Percentiles rank a stretch among this genome's conserved stretches.
phyloP scores from a whole-genome alignment of 495 filamentous ascomycete species.

The Bathelium albidoporum region DNA sequence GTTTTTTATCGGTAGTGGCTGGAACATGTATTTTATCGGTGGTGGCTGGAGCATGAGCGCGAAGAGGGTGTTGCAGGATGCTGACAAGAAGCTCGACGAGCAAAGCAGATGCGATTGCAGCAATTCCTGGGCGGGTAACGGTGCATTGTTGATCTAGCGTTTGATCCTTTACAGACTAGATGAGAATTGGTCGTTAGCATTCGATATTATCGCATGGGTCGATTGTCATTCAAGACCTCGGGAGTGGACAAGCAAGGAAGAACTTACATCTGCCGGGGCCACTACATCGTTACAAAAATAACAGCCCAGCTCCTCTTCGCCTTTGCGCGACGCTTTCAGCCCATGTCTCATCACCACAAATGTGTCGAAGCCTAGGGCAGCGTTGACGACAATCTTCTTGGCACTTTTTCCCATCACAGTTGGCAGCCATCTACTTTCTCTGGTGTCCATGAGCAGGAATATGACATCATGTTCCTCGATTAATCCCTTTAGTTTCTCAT shows the following conservation, averaged over 20 bases:
- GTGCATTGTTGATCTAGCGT: slow-evolving; percentile 98
- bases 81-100: slow-evolving; percentile 84
- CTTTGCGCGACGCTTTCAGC: slow-evolving; percentile 23
- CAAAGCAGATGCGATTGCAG: slow-evolving; percentile 83
- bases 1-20: slow-evolving; percentile 30
- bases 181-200: background rate
- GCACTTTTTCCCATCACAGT: slow-evolving; percentile 92
- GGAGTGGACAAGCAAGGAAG: background rate
- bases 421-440: slow-evolving; percentile 92
- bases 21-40: slow-evolving; percentile 36
- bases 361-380: slow-evolving; percentile 89
- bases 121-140: slow-evolving; percentile 86
- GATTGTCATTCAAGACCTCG: background rate
- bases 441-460: slow-evolving; percentile 92
- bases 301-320: slow-evolving; percentile 66
- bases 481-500: slow-evolving; percentile 58
- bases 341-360: slow-evolving; percentile 97
- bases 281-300: slow-evolving; percentile 99
- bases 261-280: slow-evolving; percentile 79
- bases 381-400: slow-evolving; percentile 92
- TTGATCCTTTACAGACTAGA: slow-evolving; percentile 79
- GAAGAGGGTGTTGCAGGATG: slow-evolving; percentile 70
- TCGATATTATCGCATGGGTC: background rate
- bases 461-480: slow-evolving; percentile 85
- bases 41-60: slow-evolving; percentile 48